Conservation (phyloP, 208 protist species). For the Entamoeba invadens region DNA sequence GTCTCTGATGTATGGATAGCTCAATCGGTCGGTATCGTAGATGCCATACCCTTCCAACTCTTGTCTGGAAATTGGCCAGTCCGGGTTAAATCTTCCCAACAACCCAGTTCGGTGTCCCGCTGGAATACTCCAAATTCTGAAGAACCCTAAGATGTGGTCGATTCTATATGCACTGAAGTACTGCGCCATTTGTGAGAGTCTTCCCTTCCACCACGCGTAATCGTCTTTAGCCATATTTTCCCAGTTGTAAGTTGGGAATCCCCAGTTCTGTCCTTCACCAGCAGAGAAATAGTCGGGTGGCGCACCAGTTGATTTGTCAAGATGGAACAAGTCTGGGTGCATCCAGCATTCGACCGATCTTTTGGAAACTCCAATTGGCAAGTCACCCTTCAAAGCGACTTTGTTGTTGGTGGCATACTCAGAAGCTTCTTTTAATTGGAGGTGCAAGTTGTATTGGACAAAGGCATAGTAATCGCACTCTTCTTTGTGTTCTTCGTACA, state of each 20-base stretch:
- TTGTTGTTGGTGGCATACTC: constrained; percentile 27
- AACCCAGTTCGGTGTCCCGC: constrained; percentile 3
- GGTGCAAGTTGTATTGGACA: constrained; percentile 44
- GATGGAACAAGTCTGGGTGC: constrained; percentile 35
- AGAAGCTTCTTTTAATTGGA: constrained; percentile 37
- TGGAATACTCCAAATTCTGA: constrained; percentile 59
- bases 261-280: constrained; percentile 54
- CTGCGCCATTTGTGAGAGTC: constrained; percentile 31
- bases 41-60: constrained; percentile 10
- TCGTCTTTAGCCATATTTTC: constrained; percentile 48
- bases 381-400: constrained; percentile 55
- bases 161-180: constrained; percentile 55
- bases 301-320: constrained; percentile 43
- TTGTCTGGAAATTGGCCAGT: constrained; percentile 27
- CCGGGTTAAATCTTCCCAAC: constrained; percentile 1
- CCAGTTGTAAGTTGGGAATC: constrained; percentile 61
- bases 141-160: constrained; percentile 58
- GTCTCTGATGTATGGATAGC: constrained; percentile 1
- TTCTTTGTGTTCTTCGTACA: not conserved
- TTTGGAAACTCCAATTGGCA: constrained; percentile 51
- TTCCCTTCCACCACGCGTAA: constrained; percentile 31
- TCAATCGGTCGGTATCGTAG: constrained; percentile 15
- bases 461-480: constrained; percentile 11
- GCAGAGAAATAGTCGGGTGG: constrained; percentile 50
- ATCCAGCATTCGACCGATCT: constrained; percentile 42